Evolutionary conservation across 192 early-diverging fungal genomes (phyloP).

Genomic region (Gaertneriomyces semiglobifer): DNA sequence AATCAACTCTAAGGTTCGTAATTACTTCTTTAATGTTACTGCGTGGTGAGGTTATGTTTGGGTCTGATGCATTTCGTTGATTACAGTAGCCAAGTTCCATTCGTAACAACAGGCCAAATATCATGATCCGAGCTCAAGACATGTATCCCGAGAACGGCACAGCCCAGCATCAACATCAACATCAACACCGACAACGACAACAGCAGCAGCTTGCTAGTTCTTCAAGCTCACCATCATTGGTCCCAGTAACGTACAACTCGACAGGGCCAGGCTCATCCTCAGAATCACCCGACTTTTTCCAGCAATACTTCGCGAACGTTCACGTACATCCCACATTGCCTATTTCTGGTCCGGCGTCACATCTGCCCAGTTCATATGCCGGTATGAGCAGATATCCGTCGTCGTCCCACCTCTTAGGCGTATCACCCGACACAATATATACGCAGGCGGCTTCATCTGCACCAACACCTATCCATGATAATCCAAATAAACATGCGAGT

Average conservation of each 20-base stretch:
- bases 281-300: neutral
- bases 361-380: neutral
- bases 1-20: too few relatives aligned
- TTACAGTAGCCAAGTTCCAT: too few relatives aligned
- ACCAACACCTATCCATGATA: neutral
- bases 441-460: constrained; percentile 5
- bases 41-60: too few relatives aligned
- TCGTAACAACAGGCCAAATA: too few relatives aligned
- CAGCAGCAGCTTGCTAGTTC: neutral
- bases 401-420: neutral
- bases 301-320: neutral
- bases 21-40: too few relatives aligned
- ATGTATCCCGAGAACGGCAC: neutral
- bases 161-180: neutral
- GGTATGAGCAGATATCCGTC: neutral
- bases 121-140: constrained; percentile 2
- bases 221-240: too few relatives aligned
- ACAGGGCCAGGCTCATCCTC: neutral
- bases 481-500: neutral
- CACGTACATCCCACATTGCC: neutral
- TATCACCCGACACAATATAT: constrained; percentile 28
- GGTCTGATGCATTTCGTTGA: too few relatives aligned
- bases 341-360: neutral
- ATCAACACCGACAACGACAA: neutral
- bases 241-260: neutral